Conservation (phyloP, 768 basidiomycete species). For the Harrya chromipes region DNA sequence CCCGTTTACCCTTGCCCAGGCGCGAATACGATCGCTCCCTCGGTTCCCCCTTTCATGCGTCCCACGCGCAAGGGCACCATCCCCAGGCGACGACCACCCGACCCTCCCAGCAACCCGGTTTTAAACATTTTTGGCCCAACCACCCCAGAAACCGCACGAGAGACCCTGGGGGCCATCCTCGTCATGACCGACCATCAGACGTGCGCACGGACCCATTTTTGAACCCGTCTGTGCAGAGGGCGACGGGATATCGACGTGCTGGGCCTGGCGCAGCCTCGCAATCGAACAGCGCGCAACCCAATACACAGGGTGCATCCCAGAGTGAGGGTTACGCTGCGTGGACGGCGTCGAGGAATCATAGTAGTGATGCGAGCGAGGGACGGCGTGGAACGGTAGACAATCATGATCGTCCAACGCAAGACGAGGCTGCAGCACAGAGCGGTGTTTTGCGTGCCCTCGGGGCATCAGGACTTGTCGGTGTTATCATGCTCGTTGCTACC, state of each 20-base stretch:
- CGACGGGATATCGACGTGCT: constrained; percentile 20
- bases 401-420: constrained; percentile 14
- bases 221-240: constrained; percentile 25
- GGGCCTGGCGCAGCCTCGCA: not conserved
- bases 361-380: not conserved
- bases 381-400: not conserved
- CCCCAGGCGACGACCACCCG: constrained; percentile 31
- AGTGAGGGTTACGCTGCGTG: not conserved
- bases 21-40: constrained; percentile 32
- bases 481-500: constrained; percentile 27
- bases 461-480: constrained; percentile 25
- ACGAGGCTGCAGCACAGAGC: constrained; percentile 26
- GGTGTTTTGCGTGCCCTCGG: constrained; percentile 24
- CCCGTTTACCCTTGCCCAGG: constrained; percentile 8
- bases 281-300: not conserved
- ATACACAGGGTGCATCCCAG: constrained; percentile 4
- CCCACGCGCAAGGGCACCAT: constrained; percentile 15
- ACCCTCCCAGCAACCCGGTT: constrained; percentile 24
- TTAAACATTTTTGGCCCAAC: constrained; percentile 25
- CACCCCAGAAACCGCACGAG: constrained; percentile 22
- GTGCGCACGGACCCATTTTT: constrained; percentile 21
- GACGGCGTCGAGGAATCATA: not conserved
- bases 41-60: constrained; percentile 8
- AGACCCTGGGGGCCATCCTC: constrained; percentile 9
- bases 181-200: not conserved